A percentile compares a stretch with the other conserved stretches of the same genome.
Evolutionary conservation across 2,329 filamentous ascomycete genomes (phyloP).

Genomic region (Sarocladium brachiariae): DNA sequence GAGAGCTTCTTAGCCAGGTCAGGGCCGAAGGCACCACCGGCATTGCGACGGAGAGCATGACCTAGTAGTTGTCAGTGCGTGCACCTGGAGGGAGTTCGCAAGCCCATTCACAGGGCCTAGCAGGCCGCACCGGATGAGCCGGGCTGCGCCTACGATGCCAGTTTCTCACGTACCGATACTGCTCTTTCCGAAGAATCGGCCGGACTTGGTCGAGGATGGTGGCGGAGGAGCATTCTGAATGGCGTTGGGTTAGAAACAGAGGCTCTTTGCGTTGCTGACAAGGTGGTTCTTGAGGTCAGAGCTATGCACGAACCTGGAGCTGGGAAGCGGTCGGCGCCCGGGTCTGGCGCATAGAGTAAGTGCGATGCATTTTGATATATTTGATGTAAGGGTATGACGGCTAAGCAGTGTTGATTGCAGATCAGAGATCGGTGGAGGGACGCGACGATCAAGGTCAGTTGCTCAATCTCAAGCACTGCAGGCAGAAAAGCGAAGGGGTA

Average conservation of each 20-base stretch:
- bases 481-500: conserved; percentile 3
- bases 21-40: conserved; percentile 69
- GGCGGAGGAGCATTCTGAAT: conserved; percentile 85
- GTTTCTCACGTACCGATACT: conserved; percentile 73
- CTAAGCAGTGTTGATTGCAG: neutral
- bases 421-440: neutral
- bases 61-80: conserved; percentile 27
- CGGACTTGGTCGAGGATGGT: conserved; percentile 81
- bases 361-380: conserved; percentile 74
- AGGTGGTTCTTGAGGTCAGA: neutral
- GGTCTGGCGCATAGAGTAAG: conserved; percentile 97
- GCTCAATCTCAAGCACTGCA: neutral
- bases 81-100: neutral
- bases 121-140: neutral
- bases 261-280: neutral
- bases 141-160: neutral
- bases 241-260: conserved; percentile 10
- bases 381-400: neutral
- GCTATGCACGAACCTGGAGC: conserved; percentile 42
- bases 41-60: conserved; percentile 64
- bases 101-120: neutral
- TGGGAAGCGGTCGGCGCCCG: conserved; percentile 90
- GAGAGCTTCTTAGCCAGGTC: conserved; percentile 97
- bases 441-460: neutral
- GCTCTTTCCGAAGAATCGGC: conserved; percentile 78